phyloP scores from a whole-genome alignment of 129 eudicot species.

The Flaveria sonorensis region DNA sequence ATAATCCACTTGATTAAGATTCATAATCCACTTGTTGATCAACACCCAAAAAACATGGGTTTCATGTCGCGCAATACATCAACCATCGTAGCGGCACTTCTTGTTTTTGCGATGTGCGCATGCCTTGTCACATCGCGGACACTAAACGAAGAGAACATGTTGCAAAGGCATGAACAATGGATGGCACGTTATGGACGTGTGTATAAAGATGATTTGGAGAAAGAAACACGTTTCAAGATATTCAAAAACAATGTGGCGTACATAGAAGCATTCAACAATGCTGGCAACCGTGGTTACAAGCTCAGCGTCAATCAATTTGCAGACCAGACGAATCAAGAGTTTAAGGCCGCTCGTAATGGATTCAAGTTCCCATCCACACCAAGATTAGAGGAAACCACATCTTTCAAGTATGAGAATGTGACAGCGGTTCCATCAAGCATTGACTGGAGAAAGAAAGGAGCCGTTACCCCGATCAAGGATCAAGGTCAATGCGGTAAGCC shows the following conservation, averaged over 20 bases:
- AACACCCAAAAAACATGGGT: not conserved
- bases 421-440: slow-evolving; percentile 29
- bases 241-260: slow-evolving; percentile 53
- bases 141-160: not conserved
- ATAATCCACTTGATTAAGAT: not conserved
- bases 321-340: slow-evolving; percentile 10
- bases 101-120: slow-evolving; percentile 10
- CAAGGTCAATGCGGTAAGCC: slow-evolving; percentile 16
- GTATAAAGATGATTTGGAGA: slow-evolving; percentile 35
- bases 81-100: not conserved
- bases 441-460: slow-evolving; percentile 27
- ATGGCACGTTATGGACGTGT: not conserved
- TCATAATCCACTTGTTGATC: not conserved
- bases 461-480: slow-evolving; percentile 15
- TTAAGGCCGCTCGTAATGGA: not conserved
- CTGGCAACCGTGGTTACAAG: not conserved
- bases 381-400: slow-evolving; percentile 51
- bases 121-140: not conserved
- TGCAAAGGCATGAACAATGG: not conserved
- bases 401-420: slow-evolving; percentile 67
- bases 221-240: slow-evolving; percentile 64
- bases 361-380: slow-evolving; percentile 17
- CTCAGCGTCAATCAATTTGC: not conserved
- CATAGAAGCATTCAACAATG: slow-evolving; percentile 29
- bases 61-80: not conserved